These are phyloP conservation scores for Aureobasidium sp. DNA, from an alignment of 2,329 filamentous ascomycete species.

Conservation along the genomic window DNA sequence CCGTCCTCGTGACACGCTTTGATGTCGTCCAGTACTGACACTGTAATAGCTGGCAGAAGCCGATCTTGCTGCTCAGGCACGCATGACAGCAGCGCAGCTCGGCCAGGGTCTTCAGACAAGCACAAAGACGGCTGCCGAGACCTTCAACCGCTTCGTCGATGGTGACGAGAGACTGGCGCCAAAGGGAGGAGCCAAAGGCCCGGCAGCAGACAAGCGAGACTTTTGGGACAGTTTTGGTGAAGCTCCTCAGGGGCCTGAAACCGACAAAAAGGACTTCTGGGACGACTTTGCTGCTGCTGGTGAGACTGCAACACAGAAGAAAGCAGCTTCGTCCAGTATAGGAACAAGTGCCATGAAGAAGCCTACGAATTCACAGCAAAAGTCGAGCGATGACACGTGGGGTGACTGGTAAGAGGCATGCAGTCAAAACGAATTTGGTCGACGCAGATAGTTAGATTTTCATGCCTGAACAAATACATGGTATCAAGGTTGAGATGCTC, in stretches of 20 bases:
- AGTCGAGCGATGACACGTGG: conserved; percentile 46
- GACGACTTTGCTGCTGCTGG: conserved; percentile 35
- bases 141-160: conserved; percentile 82
- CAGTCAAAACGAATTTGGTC: neutral
- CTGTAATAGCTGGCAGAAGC: conserved; percentile 60
- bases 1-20: neutral
- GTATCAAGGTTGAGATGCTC: neutral
- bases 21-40: neutral
- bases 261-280: conserved; percentile 47
- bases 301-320: conserved; percentile 25
- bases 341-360: conserved; percentile 58
- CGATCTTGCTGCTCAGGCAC: conserved; percentile 47
- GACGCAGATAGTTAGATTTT: neutral
- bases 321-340: conserved; percentile 41
- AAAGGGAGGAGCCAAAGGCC: conserved; percentile 37
- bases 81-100: conserved; percentile 46
- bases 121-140: conserved; percentile 65
- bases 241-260: conserved; percentile 42
- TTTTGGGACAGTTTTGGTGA: conserved; percentile 91
- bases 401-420: conserved; percentile 39
- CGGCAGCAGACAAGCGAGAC: conserved; percentile 61
- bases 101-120: conserved; percentile 56
- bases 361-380: conserved; percentile 17
- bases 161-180: conserved; percentile 40
- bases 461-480: conserved; percentile 10